Conservation (phyloP, 306 rosid species). For the Pterocarpus santalinus region DNA sequence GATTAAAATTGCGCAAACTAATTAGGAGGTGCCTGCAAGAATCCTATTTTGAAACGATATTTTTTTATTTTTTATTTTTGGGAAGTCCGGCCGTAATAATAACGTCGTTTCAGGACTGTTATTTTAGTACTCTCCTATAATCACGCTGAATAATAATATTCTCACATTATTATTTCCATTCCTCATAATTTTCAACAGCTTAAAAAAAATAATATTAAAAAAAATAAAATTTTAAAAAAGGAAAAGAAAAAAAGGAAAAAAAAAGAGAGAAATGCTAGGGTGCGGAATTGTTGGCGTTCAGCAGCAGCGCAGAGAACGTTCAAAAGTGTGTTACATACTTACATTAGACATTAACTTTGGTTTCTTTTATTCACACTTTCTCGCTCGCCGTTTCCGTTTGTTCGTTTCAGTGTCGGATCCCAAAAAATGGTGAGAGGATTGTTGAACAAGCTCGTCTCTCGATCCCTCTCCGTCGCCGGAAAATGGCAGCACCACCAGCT, state of each 20-base stretch:
- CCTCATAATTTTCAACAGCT: neutral
- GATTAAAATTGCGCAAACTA: too few species aligned
- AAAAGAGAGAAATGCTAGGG: neutral
- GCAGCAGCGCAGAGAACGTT: neutral
- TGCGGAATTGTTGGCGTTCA: neutral
- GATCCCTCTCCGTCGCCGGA: slow-evolving; percentile 94
- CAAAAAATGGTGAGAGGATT: slow-evolving; percentile 80
- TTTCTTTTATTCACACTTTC: neutral
- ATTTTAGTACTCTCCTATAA: too few species aligned
- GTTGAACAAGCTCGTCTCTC: slow-evolving; percentile 79
- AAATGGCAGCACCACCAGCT: slow-evolving; percentile 96
- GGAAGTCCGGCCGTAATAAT: too few species aligned
- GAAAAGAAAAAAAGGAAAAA: too few species aligned
- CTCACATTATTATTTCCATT: too few species aligned
- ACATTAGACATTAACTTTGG: neutral
- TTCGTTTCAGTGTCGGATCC: neutral
- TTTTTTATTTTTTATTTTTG: too few species aligned
- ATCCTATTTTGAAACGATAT: too few species aligned
- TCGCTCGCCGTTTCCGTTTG: neutral
- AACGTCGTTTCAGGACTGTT: too few species aligned
- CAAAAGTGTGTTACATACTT: neutral
- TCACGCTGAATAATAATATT: too few species aligned
- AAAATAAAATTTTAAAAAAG: too few species aligned
- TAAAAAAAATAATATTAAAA: too few species aligned
- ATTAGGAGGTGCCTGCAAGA: too few species aligned